phyloP scores from a whole-genome alignment of 345 rosid species.

The Populus alba region DNA sequence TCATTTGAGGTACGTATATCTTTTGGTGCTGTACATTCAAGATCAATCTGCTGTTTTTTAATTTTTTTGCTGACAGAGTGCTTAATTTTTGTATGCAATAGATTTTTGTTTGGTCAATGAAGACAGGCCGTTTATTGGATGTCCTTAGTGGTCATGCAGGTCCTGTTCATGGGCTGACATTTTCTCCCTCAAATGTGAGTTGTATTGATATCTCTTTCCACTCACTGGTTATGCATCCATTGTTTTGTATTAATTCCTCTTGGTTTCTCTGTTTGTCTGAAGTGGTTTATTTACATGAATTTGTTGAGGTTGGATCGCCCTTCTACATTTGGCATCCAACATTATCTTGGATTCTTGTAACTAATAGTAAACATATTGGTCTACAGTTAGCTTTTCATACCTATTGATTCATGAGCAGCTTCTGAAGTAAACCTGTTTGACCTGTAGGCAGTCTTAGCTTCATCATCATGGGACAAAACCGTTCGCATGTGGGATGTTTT shows the following conservation, averaged over 20 bases:
- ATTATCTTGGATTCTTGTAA: not conserved
- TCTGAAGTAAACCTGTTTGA: not conserved
- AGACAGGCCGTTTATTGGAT: slow-evolving; percentile 90
- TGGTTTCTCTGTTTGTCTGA: not conserved
- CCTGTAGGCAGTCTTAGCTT: slow-evolving; percentile 66
- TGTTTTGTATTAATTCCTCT: not conserved
- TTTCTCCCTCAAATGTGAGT: slow-evolving; percentile 86
- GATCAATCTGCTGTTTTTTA: not conserved
- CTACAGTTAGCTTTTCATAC: not conserved
- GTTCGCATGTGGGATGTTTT: slow-evolving; percentile 94
- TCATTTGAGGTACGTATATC: slow-evolving; percentile 70
- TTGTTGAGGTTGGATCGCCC: not conserved
- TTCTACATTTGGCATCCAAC: not conserved
- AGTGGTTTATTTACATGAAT: not conserved
- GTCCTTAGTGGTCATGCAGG: slow-evolving; percentile 95
- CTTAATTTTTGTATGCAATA: slow-evolving; percentile 22
- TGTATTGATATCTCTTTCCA: slow-evolving; percentile 6
- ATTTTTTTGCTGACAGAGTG: slow-evolving; percentile 5
- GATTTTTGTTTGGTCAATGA: slow-evolving; percentile 99
- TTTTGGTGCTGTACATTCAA: not conserved
- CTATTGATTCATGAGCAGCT: slow-evolving; percentile 15
- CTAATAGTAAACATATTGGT: not conserved
- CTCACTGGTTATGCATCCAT: not conserved
- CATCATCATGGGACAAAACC: slow-evolving; percentile 96
- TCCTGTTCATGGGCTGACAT: slow-evolving; percentile 90